Conservation (phyloP, 169 alveolate species). For the Eimeria falciformis region DNA sequence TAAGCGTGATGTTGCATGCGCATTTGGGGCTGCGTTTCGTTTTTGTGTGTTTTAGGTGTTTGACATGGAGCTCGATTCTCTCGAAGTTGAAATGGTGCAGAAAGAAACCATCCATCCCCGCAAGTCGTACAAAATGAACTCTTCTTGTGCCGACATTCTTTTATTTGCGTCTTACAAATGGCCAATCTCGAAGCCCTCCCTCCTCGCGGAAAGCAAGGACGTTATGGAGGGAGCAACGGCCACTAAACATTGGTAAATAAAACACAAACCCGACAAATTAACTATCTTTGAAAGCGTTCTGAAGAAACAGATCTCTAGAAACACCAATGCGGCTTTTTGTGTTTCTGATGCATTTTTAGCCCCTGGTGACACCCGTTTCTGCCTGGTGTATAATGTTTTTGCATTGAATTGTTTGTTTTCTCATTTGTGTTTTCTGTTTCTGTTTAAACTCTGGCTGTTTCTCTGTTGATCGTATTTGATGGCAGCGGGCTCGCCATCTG, state of each 20-base stretch:
- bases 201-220: constrained; percentile 97
- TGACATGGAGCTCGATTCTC: constrained; percentile 98
- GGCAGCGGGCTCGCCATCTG: too few relatives aligned
- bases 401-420: too few relatives aligned
- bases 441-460: not conserved
- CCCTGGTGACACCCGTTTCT: too few relatives aligned
- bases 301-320: too few relatives aligned
- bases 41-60: constrained; percentile 88
- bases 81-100: constrained; percentile 99
- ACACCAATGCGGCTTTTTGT: too few relatives aligned
- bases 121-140: constrained; percentile 99
- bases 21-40: not conserved
- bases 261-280: too few relatives aligned
- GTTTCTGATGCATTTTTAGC: too few relatives aligned
- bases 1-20: not conserved
- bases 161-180: constrained; percentile 99
- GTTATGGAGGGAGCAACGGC: constrained; percentile 86
- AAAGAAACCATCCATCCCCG: constrained; percentile 99
- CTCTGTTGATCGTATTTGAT: too few relatives aligned
- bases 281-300: too few relatives aligned
- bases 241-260: constrained; percentile 81
- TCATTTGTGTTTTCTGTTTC: not conserved
- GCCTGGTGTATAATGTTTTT: too few relatives aligned
- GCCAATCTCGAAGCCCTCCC: constrained; percentile 97
- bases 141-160: constrained; percentile 99